Evolutionary conservation across 352 stramenopile species (phyloP).

Genomic region (Pythium biforme): DNA sequence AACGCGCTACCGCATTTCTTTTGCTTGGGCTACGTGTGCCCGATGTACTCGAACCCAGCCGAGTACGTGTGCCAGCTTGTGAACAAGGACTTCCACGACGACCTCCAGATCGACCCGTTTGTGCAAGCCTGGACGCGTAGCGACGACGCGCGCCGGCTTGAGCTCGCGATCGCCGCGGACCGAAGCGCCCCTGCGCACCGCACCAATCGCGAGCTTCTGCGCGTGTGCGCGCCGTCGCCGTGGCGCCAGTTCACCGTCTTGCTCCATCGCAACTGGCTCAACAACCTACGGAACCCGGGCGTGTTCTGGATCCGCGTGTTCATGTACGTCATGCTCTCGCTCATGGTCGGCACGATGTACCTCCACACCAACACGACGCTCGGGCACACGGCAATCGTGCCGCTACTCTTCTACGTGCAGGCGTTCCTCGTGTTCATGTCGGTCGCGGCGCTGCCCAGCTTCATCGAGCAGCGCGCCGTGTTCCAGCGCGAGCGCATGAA

Average conservation of each 20-base stretch:
- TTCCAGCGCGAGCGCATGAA: conserved; percentile 85
- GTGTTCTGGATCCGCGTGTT: conserved; percentile 80
- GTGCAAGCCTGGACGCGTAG: conserved; percentile 33
- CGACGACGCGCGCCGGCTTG: conserved; percentile 29
- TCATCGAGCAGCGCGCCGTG: conserved; percentile 82
- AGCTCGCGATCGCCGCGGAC: conserved; percentile 35
- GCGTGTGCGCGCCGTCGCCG: conserved; percentile 36
- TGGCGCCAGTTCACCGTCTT: conserved; percentile 56
- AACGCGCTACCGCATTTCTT: conserved; percentile 49
- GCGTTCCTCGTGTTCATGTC: conserved; percentile 92
- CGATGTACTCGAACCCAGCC: conserved; percentile 63
- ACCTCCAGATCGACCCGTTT: conserved; percentile 34
- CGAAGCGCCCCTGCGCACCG: conserved; percentile 17
- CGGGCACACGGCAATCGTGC: conserved; percentile 38
- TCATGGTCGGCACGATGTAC: conserved; percentile 80
- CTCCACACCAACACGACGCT: conserved; percentile 42
- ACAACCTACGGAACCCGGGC: conserved; percentile 67
- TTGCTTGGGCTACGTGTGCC: conserved; percentile 47
- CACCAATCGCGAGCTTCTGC: conserved; percentile 41
- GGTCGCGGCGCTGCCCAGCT: conserved; percentile 82
- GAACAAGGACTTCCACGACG: conserved; percentile 58
- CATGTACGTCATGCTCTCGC: conserved; percentile 75
- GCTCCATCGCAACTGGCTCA: conserved; percentile 50
- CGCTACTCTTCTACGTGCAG: conserved; percentile 87
- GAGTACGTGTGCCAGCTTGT: conserved; percentile 69